A percentile compares a stretch with the other conserved stretches of the same genome.
Conservation (phyloP, 208 protist species). For the Trypanosomatidae sp. region DNA sequence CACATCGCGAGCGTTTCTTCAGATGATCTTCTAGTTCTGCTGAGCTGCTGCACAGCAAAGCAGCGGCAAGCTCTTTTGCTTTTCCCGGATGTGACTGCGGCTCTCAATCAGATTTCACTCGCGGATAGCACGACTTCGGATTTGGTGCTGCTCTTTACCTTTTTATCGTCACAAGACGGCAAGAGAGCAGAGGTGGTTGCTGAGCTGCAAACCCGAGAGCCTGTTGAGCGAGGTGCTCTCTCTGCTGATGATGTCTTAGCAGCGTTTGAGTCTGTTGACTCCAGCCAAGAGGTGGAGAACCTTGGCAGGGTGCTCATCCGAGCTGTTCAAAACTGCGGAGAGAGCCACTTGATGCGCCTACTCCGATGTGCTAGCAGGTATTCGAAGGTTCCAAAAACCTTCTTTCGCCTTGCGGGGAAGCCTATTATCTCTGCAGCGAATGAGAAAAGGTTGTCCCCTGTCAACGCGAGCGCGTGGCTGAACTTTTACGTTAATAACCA, state of each 20-base stretch:
- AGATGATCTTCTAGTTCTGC: slow-evolving; percentile 10
- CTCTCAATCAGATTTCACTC: background rate
- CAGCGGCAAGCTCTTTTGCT: slow-evolving; percentile 14
- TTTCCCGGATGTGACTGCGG: background rate
- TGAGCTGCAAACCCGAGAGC: slow-evolving; percentile 7
- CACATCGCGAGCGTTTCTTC: slow-evolving; percentile 6
- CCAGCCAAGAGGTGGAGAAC: slow-evolving; percentile 29
- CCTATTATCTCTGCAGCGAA: slow-evolving; percentile 31
- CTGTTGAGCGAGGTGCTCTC: slow-evolving; percentile 11
- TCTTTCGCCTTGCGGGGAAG: slow-evolving; percentile 63
- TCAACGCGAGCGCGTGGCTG: slow-evolving; percentile 64
- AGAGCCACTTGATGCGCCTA: slow-evolving; percentile 60
- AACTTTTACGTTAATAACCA: slow-evolving; percentile 53
- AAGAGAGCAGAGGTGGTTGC: slow-evolving; percentile 1
- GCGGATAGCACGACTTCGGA: background rate
- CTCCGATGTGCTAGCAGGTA: slow-evolving; percentile 34
- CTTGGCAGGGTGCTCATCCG: slow-evolving; percentile 39
- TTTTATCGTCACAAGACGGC: background rate
- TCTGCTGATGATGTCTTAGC: slow-evolving; percentile 51
- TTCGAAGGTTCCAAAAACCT: slow-evolving; percentile 39
- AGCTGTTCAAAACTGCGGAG: slow-evolving; percentile 34
- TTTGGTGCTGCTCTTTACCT: slow-evolving; percentile 18
- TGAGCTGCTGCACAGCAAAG: slow-evolving; percentile 18
- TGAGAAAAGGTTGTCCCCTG: slow-evolving; percentile 32
- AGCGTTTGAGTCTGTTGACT: slow-evolving; percentile 37